These are phyloP conservation scores for Anisogramma anomala DNA, from an alignment of 2,329 filamentous ascomycete species.

Conservation along the genomic window DNA sequence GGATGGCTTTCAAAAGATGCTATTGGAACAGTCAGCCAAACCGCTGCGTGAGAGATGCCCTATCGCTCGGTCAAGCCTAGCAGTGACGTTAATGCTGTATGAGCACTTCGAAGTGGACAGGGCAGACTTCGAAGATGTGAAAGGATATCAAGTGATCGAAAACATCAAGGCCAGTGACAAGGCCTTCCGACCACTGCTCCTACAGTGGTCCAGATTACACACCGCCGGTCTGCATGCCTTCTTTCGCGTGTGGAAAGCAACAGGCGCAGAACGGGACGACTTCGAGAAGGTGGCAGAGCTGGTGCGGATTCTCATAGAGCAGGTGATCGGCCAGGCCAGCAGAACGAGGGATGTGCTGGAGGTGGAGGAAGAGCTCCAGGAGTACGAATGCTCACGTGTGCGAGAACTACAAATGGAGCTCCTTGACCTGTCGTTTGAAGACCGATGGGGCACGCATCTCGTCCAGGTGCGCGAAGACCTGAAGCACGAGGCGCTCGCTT, in stretches of 20 bases:
- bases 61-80: conserved; percentile 73
- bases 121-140: conserved; percentile 65
- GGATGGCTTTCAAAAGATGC: conserved; percentile 80
- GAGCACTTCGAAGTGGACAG: conserved; percentile 93
- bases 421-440: conserved; percentile 81
- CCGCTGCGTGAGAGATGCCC: conserved; percentile 67
- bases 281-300: conserved; percentile 90
- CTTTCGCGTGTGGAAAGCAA: conserved; percentile 84
- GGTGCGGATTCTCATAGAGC: conserved; percentile 78
- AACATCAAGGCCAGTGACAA: conserved; percentile 69
- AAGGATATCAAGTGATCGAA: conserved; percentile 64
- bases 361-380: conserved; percentile 77
- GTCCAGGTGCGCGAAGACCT: conserved; percentile 84
- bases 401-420: conserved; percentile 89
- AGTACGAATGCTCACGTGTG: conserved; percentile 68
- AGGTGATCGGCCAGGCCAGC: conserved; percentile 71
- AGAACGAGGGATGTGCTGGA: conserved; percentile 76
- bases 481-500: conserved; percentile 81
- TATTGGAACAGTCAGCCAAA: conserved; percentile 76
- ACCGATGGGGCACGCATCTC: conserved; percentile 85
- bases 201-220: conserved; percentile 90
- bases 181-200: conserved; percentile 71
- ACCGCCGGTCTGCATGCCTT: conserved; percentile 77
- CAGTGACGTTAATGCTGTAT: conserved; percentile 78
- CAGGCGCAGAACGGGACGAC: conserved; percentile 72